Evolutionary conservation across 192 early-diverging fungal genomes (phyloP).

Genomic region (Phlyctochytrium arcticum): DNA sequence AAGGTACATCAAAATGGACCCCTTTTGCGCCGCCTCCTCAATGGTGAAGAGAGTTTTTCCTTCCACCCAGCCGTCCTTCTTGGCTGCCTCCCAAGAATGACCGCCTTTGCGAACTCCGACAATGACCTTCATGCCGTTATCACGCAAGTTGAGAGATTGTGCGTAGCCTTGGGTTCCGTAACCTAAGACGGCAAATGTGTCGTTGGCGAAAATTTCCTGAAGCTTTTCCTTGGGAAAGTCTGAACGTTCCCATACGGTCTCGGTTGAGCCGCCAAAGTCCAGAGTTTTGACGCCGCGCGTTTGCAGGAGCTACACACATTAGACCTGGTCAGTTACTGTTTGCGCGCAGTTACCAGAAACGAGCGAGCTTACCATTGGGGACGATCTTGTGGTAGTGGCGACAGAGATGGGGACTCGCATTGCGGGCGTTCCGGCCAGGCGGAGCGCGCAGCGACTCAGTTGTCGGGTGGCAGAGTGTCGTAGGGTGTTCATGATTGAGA

Average conservation of each 20-base stretch:
- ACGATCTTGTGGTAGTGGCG: background rate
- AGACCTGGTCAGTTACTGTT: background rate
- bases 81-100: conserved; percentile 85
- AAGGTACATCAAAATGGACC: conserved; percentile 89
- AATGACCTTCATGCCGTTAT: conserved; percentile 96
- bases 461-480: too few species aligned
- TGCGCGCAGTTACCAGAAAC: background rate
- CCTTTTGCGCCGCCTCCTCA: conserved; percentile 85
- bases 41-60: conserved; percentile 94
- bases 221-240: conserved; percentile 94
- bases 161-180: conserved; percentile 96
- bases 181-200: conserved; percentile 87
- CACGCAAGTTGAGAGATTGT: conserved; percentile 89
- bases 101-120: conserved; percentile 87
- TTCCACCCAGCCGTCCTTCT: conserved; percentile 92
- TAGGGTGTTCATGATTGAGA: too few species aligned
- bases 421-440: background rate
- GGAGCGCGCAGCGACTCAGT: too few species aligned
- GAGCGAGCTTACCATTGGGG: background rate
- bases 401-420: background rate
- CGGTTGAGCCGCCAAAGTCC: conserved; percentile 88
- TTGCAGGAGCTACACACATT: conserved; percentile 4
- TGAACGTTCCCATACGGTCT: conserved; percentile 89
- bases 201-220: conserved; percentile 84
- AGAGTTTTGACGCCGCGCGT: conserved; percentile 84